phyloP scores from a whole-genome alignment of 2,329 filamentous ascomycete species.

The Fusarium ramigenum region DNA sequence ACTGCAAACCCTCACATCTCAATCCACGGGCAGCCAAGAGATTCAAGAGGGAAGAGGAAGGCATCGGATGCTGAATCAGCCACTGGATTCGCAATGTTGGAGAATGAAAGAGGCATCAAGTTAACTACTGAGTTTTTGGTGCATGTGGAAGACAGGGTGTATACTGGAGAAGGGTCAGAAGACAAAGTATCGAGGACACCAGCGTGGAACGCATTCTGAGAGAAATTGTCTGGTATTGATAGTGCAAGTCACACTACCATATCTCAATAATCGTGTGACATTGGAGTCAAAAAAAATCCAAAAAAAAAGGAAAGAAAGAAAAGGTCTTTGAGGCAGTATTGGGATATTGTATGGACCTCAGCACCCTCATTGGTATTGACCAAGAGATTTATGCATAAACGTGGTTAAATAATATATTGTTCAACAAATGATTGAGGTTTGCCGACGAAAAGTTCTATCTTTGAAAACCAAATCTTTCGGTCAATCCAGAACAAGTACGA shows the following conservation, averaged over 20 bases:
- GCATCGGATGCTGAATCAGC: constrained; percentile 23
- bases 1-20: constrained; percentile 20
- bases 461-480: background rate
- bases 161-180: constrained; percentile 14
- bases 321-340: background rate
- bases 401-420: background rate
- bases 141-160: constrained; percentile 28
- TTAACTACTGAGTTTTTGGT: constrained; percentile 37
- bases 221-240: background rate
- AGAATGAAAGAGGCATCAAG: constrained; percentile 26
- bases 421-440: background rate
- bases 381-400: background rate
- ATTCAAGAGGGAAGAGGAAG: background rate
- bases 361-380: background rate
- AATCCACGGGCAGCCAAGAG: constrained; percentile 1
- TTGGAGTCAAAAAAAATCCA: background rate
- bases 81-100: constrained; percentile 22
- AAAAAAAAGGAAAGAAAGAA: background rate
- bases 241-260: background rate
- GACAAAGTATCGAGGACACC: constrained; percentile 25
- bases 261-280: background rate
- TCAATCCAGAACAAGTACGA: background rate
- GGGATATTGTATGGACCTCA: background rate
- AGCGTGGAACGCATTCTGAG: constrained; percentile 34
- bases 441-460: background rate